Evolutionary conservation across 768 basidiomycete genomes (phyloP).

Genomic region (Tremella mesenterica): DNA sequence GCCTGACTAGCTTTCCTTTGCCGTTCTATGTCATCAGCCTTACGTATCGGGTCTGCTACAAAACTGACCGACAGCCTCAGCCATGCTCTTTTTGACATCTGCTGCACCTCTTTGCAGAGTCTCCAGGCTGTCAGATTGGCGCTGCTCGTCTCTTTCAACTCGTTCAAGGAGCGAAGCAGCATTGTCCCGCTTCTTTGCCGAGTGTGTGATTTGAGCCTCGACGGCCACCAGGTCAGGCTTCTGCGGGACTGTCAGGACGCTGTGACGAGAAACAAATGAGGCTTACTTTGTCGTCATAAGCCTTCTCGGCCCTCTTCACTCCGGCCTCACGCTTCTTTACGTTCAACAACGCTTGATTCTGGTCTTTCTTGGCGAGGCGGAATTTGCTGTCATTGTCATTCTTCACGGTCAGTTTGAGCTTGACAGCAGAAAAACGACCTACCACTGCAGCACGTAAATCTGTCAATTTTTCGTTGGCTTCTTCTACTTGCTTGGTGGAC

Average conservation of each 20-base stretch:
- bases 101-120: conserved; percentile 59
- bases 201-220: conserved; percentile 82
- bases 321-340: conserved; percentile 77
- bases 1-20: conserved; percentile 60
- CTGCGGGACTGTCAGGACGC: conserved; percentile 45
- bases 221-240: conserved; percentile 73
- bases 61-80: conserved; percentile 65
- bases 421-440: neutral
- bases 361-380: conserved; percentile 64
- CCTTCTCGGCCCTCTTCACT: conserved; percentile 85
- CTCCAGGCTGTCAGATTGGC: conserved; percentile 42
- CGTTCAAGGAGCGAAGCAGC: conserved; percentile 58
- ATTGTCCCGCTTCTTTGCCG: conserved; percentile 66
- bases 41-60: neutral
- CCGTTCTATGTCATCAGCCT: conserved; percentile 52
- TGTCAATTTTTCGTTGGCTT: conserved; percentile 62
- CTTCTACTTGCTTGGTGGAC: conserved; percentile 60
- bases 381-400: conserved; percentile 56
- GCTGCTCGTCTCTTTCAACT: conserved; percentile 53
- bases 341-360: conserved; percentile 64
- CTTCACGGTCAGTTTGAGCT: conserved; percentile 7
- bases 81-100: conserved; percentile 59
- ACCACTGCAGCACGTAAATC: conserved; percentile 62
- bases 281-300: conserved; percentile 68
- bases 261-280: neutral